A percentile compares a stretch with the other conserved stretches of the same genome.
Evolutionary conservation across 164 flowering plant genomes (phyloP).

Genomic region (Vitis rupestris): DNA sequence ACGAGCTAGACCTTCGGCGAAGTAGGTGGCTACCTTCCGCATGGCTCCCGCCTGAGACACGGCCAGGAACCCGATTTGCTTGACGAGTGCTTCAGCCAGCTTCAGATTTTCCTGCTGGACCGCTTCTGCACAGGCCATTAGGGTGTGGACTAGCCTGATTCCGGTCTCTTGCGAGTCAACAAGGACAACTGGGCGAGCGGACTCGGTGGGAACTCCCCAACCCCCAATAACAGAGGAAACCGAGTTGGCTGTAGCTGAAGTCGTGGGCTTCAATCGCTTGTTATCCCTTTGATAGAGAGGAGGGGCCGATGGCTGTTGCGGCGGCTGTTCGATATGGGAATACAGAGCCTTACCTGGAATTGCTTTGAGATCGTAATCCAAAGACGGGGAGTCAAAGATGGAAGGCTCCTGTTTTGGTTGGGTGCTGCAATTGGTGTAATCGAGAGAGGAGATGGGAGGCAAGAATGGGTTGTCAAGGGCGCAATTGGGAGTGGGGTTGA

Average conservation of each 20-base stretch:
- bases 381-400: constrained; percentile 16
- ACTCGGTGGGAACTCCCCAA: constrained; percentile 6
- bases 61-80: constrained; percentile 45
- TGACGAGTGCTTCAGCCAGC: constrained; percentile 48
- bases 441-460: background rate
- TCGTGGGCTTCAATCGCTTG: constrained; percentile 32
- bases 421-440: constrained; percentile 19
- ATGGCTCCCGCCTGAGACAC: constrained; percentile 59
- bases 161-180: constrained; percentile 65
- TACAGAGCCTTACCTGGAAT: constrained; percentile 59
- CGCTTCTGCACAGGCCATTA: constrained; percentile 69
- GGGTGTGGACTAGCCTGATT: constrained; percentile 50
- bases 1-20: constrained; percentile 59
- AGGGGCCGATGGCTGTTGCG: constrained; percentile 9
- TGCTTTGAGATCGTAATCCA: constrained; percentile 60
- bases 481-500: constrained; percentile 30
- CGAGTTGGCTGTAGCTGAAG: background rate
- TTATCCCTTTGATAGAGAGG: background rate
- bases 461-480: background rate
- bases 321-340: constrained; percentile 1
- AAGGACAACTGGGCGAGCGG: constrained; percentile 37
- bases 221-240: background rate
- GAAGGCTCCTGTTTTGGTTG: constrained; percentile 3
- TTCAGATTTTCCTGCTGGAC: constrained; percentile 36
- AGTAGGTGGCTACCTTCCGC: constrained; percentile 65